These are phyloP conservation scores for Quercus aquifolioides DNA, from an alignment of 306 rosid species.

Conservation along the genomic window DNA sequence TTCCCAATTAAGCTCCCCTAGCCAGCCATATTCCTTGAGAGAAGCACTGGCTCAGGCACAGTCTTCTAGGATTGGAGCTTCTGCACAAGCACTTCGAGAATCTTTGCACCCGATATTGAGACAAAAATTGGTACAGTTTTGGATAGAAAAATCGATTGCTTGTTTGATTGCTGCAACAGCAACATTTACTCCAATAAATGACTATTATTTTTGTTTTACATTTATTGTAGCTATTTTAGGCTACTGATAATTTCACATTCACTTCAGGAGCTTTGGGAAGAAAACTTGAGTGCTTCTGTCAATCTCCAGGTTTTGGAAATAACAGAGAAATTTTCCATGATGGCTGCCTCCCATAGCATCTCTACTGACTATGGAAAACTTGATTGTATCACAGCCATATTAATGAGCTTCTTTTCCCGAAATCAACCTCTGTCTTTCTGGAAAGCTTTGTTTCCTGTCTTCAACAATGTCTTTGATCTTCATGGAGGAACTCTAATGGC, in stretches of 20 bases:
- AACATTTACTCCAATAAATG: background rate
- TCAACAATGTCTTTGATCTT: constrained; percentile 71
- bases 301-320: constrained; percentile 95
- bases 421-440: constrained; percentile 85
- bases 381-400: constrained; percentile 86
- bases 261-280: constrained; percentile 98
- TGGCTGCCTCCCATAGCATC: constrained; percentile 82
- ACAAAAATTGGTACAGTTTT: constrained; percentile 80
- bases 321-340: constrained; percentile 69
- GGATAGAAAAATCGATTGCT: background rate
- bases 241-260: constrained; percentile 16
- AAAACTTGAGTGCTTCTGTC: constrained; percentile 92
- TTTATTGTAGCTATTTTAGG: constrained; percentile 1
- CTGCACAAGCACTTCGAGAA: constrained; percentile 96
- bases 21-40: constrained; percentile 98
- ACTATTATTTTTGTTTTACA: background rate
- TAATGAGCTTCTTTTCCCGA: constrained; percentile 85
- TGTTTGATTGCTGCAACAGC: background rate
- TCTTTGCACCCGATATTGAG: constrained; percentile 93
- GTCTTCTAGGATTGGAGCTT: constrained; percentile 98
- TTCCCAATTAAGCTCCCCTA: constrained; percentile 95
- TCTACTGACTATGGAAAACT: constrained; percentile 94
- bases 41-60: constrained; percentile 99
- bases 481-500: constrained; percentile 95
- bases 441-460: constrained; percentile 85